Conservation (phyloP, 805 yeast genomes). For the Spathaspora gorwiae region DNA sequence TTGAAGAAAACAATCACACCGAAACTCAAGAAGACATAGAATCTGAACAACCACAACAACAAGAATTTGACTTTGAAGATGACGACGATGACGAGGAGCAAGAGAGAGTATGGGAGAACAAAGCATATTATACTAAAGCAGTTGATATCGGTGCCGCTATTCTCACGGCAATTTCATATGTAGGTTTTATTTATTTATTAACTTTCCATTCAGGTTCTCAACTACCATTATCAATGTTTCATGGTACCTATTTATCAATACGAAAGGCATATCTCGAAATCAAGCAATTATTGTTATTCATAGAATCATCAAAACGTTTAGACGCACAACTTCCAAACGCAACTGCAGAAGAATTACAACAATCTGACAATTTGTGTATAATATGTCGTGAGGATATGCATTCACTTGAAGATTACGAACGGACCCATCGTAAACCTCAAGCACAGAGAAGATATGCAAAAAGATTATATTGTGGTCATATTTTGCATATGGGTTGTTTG, state of each 20-base stretch:
- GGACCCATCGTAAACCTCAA: constrained; percentile 12
- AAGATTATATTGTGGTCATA: constrained; percentile 78
- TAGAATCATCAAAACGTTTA: constrained; percentile 57
- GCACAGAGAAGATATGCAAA: constrained; percentile 55
- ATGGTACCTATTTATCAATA: constrained; percentile 43
- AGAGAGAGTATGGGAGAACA: constrained; percentile 72
- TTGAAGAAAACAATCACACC: neutral
- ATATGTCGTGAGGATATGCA: constrained; percentile 90
- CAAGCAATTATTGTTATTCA: constrained; percentile 43
- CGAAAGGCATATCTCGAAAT: constrained; percentile 24
- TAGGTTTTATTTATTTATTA: constrained; percentile 30
- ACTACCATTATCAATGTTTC: constrained; percentile 35
- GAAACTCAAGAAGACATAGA: constrained; percentile 1
- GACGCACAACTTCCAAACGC: constrained; percentile 64
- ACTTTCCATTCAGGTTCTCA: constrained; percentile 27
- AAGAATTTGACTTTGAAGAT: neutral
- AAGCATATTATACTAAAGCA: constrained; percentile 53
- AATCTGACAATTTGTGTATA: constrained; percentile 66
- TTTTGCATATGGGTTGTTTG: constrained; percentile 83
- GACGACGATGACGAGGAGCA: constrained; percentile 32
- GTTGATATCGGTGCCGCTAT: constrained; percentile 51
- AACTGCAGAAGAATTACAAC: constrained; percentile 49
- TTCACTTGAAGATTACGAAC: constrained; percentile 34
- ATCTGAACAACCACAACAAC: constrained; percentile 4
- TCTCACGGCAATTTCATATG: constrained; percentile 24